These are phyloP conservation scores for Pseudogymnoascus sp. DNA, from an alignment of 2,329 filamentous ascomycete genomes.

Conservation along the genomic window DNA sequence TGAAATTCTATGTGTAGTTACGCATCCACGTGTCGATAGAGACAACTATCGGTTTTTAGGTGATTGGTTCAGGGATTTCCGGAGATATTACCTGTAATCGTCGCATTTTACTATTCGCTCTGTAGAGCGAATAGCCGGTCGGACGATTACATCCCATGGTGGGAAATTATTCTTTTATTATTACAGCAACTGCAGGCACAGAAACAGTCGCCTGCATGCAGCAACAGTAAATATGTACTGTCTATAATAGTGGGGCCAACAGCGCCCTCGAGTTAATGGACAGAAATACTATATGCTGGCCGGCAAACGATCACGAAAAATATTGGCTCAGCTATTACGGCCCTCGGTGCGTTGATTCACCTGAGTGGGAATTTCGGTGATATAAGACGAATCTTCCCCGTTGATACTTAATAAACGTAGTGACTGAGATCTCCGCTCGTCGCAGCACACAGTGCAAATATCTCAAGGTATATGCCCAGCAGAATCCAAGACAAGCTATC, in stretches of 20 bases:
- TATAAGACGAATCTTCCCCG: neutral
- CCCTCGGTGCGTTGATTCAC: neutral
- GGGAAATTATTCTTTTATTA: neutral
- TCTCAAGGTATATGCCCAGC: no score
- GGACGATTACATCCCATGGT: neutral
- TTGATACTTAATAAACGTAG: neutral
- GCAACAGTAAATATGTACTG: neutral
- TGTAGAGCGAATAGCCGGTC: neutral
- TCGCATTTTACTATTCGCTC: neutral
- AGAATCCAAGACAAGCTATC: no score
- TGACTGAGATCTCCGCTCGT: neutral
- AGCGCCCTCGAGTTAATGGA: neutral
- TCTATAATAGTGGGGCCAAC: neutral
- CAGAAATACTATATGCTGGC: neutral
- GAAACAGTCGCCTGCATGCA: neutral
- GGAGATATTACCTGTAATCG: neutral
- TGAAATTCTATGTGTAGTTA: neutral
- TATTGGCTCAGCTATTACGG: neutral
- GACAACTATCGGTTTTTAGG: neutral
- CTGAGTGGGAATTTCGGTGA: neutral
- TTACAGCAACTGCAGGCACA: neutral
- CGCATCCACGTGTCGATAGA: neutral
- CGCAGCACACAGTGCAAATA: neutral
- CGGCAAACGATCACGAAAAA: neutral
- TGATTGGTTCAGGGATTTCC: neutral